Base-by-base conservation (phyloP, 2,329 filamentous ascomycete species). In the Microcyclosporella mali region DNA sequence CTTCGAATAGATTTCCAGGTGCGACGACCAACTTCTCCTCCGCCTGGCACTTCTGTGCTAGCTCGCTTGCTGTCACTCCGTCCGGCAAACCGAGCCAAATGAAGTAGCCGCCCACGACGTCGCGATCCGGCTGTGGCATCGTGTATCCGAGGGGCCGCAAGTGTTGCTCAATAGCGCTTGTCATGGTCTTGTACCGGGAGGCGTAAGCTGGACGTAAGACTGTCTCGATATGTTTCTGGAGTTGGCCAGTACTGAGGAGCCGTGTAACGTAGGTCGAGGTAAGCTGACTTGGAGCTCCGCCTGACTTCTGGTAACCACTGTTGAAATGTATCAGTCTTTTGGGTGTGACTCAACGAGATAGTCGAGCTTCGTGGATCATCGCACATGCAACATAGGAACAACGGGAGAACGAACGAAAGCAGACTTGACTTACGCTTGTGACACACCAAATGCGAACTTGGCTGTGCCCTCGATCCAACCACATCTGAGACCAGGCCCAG, bases 401-500 rank as follows among this genome's bases (percentile, higher is more conserved):
- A 25, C 4, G 21, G 9, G 9, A 9, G 9, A 25, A 6, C 9
- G 14, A 48, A 33, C 35, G 35, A 39, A 18, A 43, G n/a, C 30
- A 38, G 10, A 28, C 15, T 11, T 25, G 19, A 57, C 72, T 61
- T 69, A 79, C 75, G 68, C 70, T 65, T 81, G 74, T 31, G 72
- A 74, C n/a, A 82, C 63, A 10, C 74, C 78, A 56, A 72, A 73
- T 3, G 74, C 73, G 43, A 85, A 66, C 53, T 76, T 80, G 40
- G 73, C 69, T 4, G 79, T 82, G 0, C 77, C 84, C 62, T 95
- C 88, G 1, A 81, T 78, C 89, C 89, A 97, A n/a, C 90, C 90
- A 0, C 85, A 89, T 10, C 90, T 75, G 38, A 85, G 66, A 0
- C 90, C 92, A 0, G 90, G 88, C 0, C 80, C 88, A 19, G 81